Percentiles rank a stretch among this genome's conserved stretches.
phyloP scores from a whole-genome alignment of 768 basidiomycete species.

The Boletus eberwhitei region DNA sequence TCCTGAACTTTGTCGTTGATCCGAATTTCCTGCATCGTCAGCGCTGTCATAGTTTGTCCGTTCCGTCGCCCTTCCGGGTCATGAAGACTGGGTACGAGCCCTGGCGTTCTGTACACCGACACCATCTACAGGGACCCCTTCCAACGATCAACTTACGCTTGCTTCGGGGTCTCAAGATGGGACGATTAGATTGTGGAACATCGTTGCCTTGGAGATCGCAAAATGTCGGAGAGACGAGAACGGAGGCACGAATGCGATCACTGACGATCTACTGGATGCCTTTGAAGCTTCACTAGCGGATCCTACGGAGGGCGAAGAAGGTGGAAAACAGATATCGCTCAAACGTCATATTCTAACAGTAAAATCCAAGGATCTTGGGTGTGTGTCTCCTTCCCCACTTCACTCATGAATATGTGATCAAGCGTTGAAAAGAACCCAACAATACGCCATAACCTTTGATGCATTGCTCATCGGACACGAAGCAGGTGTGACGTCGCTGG shows the following conservation, averaged over 20 bases:
- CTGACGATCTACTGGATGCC: conserved; percentile 78
- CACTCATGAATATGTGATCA: conserved; percentile 14
- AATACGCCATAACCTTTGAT: conserved; percentile 85
- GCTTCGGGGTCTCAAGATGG: conserved; percentile 96
- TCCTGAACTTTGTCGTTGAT: conserved; percentile 5
- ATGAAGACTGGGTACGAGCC: conserved; percentile 93
- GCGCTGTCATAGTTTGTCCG: conserved; percentile 48
- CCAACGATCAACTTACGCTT: conserved; percentile 53
- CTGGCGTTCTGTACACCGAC: conserved; percentile 58
- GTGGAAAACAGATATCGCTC: conserved; percentile 81
- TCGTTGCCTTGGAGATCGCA: conserved; percentile 46
- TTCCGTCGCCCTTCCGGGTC: conserved; percentile 66
- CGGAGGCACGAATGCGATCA: conserved; percentile 33
- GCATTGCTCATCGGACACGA: conserved; percentile 97
- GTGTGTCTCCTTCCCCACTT: conserved; percentile 22
- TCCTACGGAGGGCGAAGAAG: conserved; percentile 69
- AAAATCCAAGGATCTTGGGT: conserved; percentile 38
- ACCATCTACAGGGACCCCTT: conserved; percentile 12
- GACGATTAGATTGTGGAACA: conserved; percentile 90
- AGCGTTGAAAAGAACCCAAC: conserved; percentile 34
- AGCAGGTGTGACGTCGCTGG: conserved; percentile 83
- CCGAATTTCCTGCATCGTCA: background rate
- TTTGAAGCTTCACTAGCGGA: conserved; percentile 83
- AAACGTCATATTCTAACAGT: conserved; percentile 79
- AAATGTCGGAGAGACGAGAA: conserved; percentile 12